Percentiles rank a stretch among this genome's conserved stretches.
These are phyloP conservation scores for Ilex paraguariensis DNA, from an alignment of 305 asterid species.

Conservation along the genomic window DNA sequence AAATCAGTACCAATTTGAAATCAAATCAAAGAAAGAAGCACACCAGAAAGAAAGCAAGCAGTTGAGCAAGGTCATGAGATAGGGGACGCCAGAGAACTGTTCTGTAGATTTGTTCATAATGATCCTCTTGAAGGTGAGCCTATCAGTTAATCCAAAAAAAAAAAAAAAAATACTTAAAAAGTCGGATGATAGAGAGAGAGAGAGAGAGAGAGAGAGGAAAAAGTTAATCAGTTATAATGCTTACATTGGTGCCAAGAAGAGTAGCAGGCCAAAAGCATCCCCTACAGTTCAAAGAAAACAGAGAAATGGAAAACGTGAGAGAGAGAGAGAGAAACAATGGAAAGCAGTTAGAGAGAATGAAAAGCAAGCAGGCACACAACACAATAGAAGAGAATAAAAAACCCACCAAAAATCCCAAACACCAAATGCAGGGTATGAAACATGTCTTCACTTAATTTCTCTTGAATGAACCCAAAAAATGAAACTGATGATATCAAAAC, in stretches of 20 bases:
- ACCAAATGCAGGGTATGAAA: conserved; percentile 32
- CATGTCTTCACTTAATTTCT: conserved; percentile 18
- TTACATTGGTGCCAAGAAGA: conserved; percentile 34
- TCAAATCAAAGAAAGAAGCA: background rate
- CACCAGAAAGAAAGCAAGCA: conserved; percentile 43
- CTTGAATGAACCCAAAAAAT: too few relatives aligned
- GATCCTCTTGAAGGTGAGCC: conserved; percentile 44
- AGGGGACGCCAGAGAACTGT: conserved; percentile 38
- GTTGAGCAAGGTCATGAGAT: conserved; percentile 39
- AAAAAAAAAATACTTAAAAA: background rate
- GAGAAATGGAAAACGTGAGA: background rate
- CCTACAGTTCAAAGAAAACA: conserved; percentile 10
- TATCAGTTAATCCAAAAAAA: conserved; percentile 3
- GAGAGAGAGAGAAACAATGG: background rate
- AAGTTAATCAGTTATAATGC: background rate
- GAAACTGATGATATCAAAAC: too few relatives aligned
- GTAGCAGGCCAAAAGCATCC: conserved; percentile 30
- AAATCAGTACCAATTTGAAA: background rate
- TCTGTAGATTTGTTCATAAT: conserved; percentile 31
- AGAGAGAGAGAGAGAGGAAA: too few relatives aligned
- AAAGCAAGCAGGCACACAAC: background rate
- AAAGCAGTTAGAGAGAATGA: background rate
- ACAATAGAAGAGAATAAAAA: background rate
- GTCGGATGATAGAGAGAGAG: too few relatives aligned
- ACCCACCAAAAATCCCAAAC: conserved; percentile 66